Evolutionary conservation across 2,329 filamentous ascomycete species (phyloP).

Genomic region (Cladosporium oxysporum): DNA sequence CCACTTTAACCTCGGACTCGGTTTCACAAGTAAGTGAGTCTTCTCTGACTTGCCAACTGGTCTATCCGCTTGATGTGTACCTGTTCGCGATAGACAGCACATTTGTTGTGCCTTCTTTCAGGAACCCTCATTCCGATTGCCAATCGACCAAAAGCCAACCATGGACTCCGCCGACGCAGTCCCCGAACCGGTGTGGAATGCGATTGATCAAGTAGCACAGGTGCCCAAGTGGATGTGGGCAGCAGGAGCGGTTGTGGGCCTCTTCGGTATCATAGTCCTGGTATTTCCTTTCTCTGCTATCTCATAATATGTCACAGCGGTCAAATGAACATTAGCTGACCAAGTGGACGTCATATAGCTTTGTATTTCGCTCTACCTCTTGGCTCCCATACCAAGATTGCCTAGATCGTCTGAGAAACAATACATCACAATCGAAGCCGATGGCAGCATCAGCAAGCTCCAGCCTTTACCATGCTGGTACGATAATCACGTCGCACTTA

Average conservation of each 20-base stretch:
- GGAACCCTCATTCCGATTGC: background rate
- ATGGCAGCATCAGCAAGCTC: constrained; percentile 57
- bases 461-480: constrained; percentile 81
- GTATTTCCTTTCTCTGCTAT: constrained; percentile 31
- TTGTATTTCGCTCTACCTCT: constrained; percentile 26
- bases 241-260: constrained; percentile 27
- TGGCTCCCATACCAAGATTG: constrained; percentile 76
- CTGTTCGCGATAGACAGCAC: constrained; percentile 2
- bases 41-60: background rate
- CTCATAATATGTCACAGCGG: constrained; percentile 17
- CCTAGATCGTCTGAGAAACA: constrained; percentile 78
- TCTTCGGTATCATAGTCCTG: constrained; percentile 31
- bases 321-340: background rate
- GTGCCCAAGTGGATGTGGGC: constrained; percentile 31
- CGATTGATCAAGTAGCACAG: constrained; percentile 28
- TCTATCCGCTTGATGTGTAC: background rate
- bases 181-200: constrained; percentile 33
- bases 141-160: constrained; percentile 2
- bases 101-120: constrained; percentile 6
- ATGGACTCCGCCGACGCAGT: constrained; percentile 38
- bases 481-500: constrained; percentile 68
- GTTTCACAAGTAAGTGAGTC: background rate
- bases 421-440: constrained; percentile 73
- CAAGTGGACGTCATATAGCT: background rate
- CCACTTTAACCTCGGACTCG: background rate